Evolutionary conservation across 352 stramenopile genomes (phyloP).

Genomic region (Phytopythium helicoides): DNA sequence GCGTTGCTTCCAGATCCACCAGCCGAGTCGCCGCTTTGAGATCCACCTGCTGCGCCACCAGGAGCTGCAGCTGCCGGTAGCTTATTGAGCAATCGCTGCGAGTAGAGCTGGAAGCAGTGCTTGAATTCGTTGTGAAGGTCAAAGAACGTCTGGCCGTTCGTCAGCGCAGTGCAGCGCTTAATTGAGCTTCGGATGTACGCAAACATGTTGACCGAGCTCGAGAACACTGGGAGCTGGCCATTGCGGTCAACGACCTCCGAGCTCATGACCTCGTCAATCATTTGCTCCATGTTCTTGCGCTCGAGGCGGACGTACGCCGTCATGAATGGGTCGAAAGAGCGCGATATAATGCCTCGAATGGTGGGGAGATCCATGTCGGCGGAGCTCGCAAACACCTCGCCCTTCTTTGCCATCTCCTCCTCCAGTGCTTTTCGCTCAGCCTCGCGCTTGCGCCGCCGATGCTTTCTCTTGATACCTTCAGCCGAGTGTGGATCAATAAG

Average conservation of each 20-base stretch:
- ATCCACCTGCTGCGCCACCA: constrained; percentile 5
- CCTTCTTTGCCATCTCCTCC: constrained; percentile 61
- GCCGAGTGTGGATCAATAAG: constrained; percentile 69
- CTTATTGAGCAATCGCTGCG: constrained; percentile 69
- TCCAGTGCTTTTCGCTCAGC: constrained; percentile 63
- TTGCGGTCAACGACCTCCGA: constrained; percentile 94
- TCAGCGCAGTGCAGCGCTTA: constrained; percentile 95
- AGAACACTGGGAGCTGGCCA: constrained; percentile 95
- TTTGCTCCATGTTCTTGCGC: constrained; percentile 94
- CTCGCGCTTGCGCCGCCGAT: constrained; percentile 73
- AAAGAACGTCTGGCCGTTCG: constrained; percentile 97
- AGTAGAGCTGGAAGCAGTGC: constrained; percentile 73
- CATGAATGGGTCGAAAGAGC: constrained; percentile 98
- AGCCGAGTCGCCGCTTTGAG: constrained; percentile 6
- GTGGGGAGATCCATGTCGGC: constrained; percentile 53
- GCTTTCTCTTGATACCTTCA: constrained; percentile 72
- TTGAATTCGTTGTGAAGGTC: constrained; percentile 95
- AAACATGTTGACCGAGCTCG: constrained; percentile 97
- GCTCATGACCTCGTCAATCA: constrained; percentile 89
- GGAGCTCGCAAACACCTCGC: constrained; percentile 27
- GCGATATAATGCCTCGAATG: constrained; percentile 86
- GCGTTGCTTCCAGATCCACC: constrained; percentile 19
- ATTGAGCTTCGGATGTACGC: constrained; percentile 99
- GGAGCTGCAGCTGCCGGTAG: constrained; percentile 37
- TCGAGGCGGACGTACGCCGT: constrained; percentile 96